Conservation (phyloP, 805 yeast species). For the Lipomyces starkeyi region DNA sequence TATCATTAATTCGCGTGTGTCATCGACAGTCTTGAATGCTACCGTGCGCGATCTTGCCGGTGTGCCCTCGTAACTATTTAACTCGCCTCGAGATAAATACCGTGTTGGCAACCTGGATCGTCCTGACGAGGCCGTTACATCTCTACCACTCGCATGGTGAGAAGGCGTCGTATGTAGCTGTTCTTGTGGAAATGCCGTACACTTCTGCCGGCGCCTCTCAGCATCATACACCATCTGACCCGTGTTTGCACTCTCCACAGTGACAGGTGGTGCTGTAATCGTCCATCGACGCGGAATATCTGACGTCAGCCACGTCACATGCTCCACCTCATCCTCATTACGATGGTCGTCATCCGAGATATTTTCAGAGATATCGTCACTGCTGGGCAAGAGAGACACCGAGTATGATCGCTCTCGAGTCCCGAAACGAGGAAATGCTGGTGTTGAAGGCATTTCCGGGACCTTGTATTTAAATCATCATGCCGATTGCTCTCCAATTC, state of each 20-base stretch:
- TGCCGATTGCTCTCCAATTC: background rate
- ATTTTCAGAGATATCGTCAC: background rate
- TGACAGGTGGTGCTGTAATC: background rate
- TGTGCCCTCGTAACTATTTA: background rate
- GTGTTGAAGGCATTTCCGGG: background rate
- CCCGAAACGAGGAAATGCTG: background rate
- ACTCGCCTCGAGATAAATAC: background rate
- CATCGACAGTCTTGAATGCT: background rate
- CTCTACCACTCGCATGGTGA: background rate
- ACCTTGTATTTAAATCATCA: background rate
- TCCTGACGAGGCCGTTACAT: background rate
- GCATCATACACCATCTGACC: background rate
- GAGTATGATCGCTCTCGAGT: background rate
- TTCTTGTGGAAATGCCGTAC: background rate
- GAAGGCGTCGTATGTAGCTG: background rate
- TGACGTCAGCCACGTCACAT: constrained; percentile 2
- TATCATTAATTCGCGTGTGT: background rate
- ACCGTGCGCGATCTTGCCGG: background rate
- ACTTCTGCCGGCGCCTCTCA: background rate
- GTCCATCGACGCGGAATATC: background rate
- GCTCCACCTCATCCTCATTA: background rate
- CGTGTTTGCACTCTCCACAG: background rate
- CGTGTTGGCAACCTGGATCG: background rate
- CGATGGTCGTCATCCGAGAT: background rate
- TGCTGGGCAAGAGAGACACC: background rate